phyloP scores from a whole-genome alignment of 164 flowering plant genomes.

The Nymphaea thermarum region DNA sequence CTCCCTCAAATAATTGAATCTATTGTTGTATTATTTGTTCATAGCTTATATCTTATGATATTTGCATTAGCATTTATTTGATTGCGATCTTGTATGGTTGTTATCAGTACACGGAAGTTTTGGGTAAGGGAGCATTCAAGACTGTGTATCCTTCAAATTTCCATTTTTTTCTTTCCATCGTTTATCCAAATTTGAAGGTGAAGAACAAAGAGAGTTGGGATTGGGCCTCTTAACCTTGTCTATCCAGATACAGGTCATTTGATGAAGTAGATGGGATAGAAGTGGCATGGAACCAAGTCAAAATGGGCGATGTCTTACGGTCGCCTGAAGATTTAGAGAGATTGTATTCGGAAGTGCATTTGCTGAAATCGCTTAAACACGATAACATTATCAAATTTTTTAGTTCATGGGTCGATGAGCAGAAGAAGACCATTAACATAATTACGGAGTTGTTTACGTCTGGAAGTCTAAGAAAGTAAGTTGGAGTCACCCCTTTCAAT shows the following conservation, averaged over 20 bases:
- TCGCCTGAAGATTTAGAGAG: constrained; percentile 47
- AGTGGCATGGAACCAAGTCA: constrained; percentile 65
- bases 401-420: constrained; percentile 58
- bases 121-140: constrained; percentile 64
- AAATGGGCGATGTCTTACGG: constrained; percentile 39
- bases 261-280: constrained; percentile 66
- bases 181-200: no score
- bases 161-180: neutral
- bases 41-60: neutral
- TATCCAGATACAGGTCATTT: constrained; percentile 42
- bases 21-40: neutral
- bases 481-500: constrained; percentile 1
- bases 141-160: constrained; percentile 32
- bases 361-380: constrained; percentile 47
- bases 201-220: neutral
- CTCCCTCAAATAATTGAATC: neutral
- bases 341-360: constrained; percentile 50
- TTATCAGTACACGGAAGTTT: constrained; percentile 40
- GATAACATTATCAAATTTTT: constrained; percentile 44
- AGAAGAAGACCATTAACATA: constrained; percentile 47
- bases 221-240: constrained; percentile 3
- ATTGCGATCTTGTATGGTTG: neutral
- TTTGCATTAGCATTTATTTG: neutral
- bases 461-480: constrained; percentile 67
- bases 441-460: constrained; percentile 68